Conservation (phyloP, 345 rosid species). For the Ailanthus altissimus region DNA sequence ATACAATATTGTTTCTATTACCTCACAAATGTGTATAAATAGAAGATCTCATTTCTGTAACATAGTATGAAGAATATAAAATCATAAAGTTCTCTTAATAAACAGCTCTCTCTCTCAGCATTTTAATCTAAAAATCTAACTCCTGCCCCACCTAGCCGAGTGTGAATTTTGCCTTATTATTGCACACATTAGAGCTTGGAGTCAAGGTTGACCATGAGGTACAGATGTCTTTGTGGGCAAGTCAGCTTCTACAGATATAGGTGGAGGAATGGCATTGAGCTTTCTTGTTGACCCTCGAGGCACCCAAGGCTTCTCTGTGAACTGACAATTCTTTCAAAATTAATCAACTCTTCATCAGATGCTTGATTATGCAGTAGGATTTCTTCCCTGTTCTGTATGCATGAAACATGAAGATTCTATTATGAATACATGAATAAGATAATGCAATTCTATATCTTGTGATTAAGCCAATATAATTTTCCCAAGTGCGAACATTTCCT, state of each 20-base stretch:
- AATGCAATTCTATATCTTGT: background rate
- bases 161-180: conserved; percentile 49
- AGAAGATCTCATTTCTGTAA: too few species aligned
- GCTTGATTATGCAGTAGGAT: conserved; percentile 42
- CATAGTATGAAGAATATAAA: too few species aligned
- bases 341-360: conserved; percentile 42
- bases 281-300: conserved; percentile 27
- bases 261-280: conserved; percentile 23
- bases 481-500: background rate
- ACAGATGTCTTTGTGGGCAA: conserved; percentile 5
- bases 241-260: conserved; percentile 3
- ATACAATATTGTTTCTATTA: too few species aligned
- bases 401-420: background rate
- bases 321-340: conserved; percentile 32
- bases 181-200: conserved; percentile 43
- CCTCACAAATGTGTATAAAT: too few species aligned
- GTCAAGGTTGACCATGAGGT: conserved; percentile 31
- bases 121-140: too few species aligned
- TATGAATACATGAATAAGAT: background rate
- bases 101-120: too few species aligned
- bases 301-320: conserved; percentile 28
- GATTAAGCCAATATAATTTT: conserved; percentile 1
- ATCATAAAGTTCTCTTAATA: too few species aligned
- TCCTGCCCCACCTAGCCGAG: conserved; percentile 35
- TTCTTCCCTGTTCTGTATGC: conserved; percentile 33